A percentile compares a stretch with the other conserved stretches of the same genome.
These are phyloP conservation scores for Candida ovalis DNA, from an alignment of 805 yeast species.

Conservation along the genomic window DNA sequence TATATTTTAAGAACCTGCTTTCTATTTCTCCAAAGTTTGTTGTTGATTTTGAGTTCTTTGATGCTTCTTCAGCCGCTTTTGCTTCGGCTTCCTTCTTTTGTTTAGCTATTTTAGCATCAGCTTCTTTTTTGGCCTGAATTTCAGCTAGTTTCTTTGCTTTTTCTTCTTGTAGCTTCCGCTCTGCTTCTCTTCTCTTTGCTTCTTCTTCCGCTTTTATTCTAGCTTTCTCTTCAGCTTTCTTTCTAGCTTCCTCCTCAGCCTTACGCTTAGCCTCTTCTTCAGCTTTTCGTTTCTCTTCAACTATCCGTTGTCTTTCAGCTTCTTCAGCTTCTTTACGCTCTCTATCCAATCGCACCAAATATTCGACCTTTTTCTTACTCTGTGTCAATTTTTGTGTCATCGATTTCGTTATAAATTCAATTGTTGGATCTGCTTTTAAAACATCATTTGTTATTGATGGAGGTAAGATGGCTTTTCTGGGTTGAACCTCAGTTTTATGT, in stretches of 20 bases:
- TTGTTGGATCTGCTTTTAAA: neutral
- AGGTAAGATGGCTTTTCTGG: neutral
- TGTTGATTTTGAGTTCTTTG: slow-evolving; percentile 20
- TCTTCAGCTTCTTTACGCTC: slow-evolving; percentile 2
- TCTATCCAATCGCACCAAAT: slow-evolving; percentile 2
- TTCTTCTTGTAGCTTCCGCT: slow-evolving; percentile 16
- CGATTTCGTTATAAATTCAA: neutral
- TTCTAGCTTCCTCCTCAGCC: slow-evolving; percentile 21
- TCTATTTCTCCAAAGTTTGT: slow-evolving; percentile 38
- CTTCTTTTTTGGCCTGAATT: slow-evolving; percentile 18
- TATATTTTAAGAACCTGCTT: slow-evolving; percentile 43
- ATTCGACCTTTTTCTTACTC: slow-evolving; percentile 5
- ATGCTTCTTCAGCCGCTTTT: slow-evolving; percentile 16
- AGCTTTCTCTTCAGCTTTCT: slow-evolving; percentile 18
- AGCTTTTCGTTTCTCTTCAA: slow-evolving; percentile 9
- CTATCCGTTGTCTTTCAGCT: slow-evolving; percentile 3
- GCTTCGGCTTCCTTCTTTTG: slow-evolving; percentile 22
- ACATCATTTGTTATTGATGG: neutral
- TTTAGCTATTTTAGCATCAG: slow-evolving; percentile 16
- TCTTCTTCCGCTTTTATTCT: slow-evolving; percentile 7
- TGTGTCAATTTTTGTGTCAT: slow-evolving; percentile 2
- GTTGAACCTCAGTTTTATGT: slow-evolving; percentile 2
- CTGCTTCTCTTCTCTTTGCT: slow-evolving; percentile 10
- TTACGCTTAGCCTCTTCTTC: slow-evolving; percentile 15
- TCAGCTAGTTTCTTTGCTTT: slow-evolving; percentile 22